A percentile compares a stretch with the other conserved stretches of the same genome.
phyloP scores from a whole-genome alignment of 116 monocot species.

The Zostera marina region DNA sequence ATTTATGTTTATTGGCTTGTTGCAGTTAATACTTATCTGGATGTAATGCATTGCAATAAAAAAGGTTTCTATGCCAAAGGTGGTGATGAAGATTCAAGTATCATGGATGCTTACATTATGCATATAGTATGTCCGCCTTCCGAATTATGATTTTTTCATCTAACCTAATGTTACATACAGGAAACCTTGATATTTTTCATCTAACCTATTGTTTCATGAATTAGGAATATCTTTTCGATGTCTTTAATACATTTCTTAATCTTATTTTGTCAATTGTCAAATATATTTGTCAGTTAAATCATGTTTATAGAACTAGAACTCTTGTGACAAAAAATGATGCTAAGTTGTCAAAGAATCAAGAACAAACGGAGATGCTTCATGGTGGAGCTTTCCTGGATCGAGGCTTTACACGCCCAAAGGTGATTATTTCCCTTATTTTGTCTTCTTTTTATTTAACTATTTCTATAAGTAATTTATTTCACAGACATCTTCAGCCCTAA shows the following conservation, averaged over 20 bases:
- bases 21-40: conserved; percentile 74
- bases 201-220: not conserved
- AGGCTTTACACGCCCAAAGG: conserved; percentile 99
- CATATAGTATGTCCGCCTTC: conserved; percentile 46
- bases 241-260: not conserved
- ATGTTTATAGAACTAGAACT: conserved; percentile 60
- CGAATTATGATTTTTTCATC: not conserved
- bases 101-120: conserved; percentile 91
- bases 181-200: not conserved
- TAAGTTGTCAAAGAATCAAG: conserved; percentile 41
- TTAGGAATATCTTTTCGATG: not conserved
- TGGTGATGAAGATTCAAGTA: conserved; percentile 47
- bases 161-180: not conserved
- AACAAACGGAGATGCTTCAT: conserved; percentile 29
- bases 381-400: conserved; percentile 63
- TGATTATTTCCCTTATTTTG: conserved; percentile 8
- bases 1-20: conserved; percentile 2
- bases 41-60: conserved; percentile 84
- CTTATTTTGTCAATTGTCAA: not conserved
- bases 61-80: conserved; percentile 85
- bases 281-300: conserved; percentile 57
- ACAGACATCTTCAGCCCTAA: no score
- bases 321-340: conserved; percentile 65
- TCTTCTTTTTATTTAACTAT: not conserved
- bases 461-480: no score